Percentiles rank a stretch among this genome's conserved stretches.
These are phyloP conservation scores for Fusarium haematococcum DNA, from an alignment of 2,329 filamentous ascomycete species.

Conservation along the genomic window DNA sequence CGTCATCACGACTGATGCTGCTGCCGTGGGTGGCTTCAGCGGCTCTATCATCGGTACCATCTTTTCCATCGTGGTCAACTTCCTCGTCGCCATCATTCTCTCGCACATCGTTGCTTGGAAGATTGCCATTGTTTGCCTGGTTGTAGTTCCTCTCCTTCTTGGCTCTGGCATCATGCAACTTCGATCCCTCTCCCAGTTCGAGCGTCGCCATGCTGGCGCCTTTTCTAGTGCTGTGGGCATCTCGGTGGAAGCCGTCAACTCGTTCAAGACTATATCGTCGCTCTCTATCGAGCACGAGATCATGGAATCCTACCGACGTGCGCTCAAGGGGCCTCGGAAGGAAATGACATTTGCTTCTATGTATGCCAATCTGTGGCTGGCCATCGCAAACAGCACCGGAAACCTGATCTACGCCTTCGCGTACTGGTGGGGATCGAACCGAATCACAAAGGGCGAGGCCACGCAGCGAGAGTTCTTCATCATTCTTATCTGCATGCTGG, in stretches of 20 bases:
- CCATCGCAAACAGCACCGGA: conserved; percentile 69
- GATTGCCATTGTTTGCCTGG: conserved; percentile 78
- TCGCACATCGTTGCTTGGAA: conserved; percentile 81
- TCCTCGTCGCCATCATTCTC: conserved; percentile 74
- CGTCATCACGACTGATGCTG: conserved; percentile 77
- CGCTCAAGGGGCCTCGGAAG: conserved; percentile 63
- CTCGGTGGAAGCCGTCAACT: conserved; percentile 74
- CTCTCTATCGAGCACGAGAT: conserved; percentile 66
- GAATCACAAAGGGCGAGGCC: conserved; percentile 74
- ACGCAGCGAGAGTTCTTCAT: conserved; percentile 78
- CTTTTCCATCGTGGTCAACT: conserved; percentile 75
- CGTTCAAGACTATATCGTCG: conserved; percentile 72
- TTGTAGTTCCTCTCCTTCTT: conserved; percentile 75
- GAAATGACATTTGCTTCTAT: conserved; percentile 64
- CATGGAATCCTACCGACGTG: conserved; percentile 63
- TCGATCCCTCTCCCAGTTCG: conserved; percentile 69
- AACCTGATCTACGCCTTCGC: conserved; percentile 80
- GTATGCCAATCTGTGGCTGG: conserved; percentile 69
- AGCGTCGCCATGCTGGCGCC: conserved; percentile 72
- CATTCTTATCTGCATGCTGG: conserved; percentile 76
- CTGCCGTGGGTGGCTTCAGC: conserved; percentile 74
- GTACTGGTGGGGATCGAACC: conserved; percentile 83
- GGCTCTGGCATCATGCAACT: conserved; percentile 78
- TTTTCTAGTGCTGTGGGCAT: conserved; percentile 73
- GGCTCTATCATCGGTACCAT: conserved; percentile 78